These are phyloP conservation scores for Hamamelis virginiana DNA, from an alignment of 164 flowering plant species.

Conservation along the genomic window DNA sequence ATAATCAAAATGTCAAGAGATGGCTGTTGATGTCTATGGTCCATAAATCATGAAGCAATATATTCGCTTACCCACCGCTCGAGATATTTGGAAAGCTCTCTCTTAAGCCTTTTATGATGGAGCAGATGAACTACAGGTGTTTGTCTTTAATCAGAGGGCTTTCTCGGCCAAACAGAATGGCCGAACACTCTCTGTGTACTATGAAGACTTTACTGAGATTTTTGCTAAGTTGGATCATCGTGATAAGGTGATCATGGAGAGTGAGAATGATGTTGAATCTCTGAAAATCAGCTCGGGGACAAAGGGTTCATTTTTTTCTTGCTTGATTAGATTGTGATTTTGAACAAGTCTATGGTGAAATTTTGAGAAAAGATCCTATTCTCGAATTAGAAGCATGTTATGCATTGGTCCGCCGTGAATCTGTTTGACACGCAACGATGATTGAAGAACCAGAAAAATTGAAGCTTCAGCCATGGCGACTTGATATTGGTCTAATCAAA, in stretches of 20 bases:
- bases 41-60: no score
- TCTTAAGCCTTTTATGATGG: no score
- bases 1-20: no score
- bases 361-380: no score
- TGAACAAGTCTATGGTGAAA: not conserved
- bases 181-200: no score
- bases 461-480: no score
- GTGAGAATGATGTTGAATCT: not conserved
- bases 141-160: not conserved
- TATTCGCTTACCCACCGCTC: not conserved
- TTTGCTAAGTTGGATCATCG: not conserved
- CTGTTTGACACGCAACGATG: no score
- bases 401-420: not conserved
- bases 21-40: not conserved
- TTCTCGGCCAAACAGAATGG: not conserved
- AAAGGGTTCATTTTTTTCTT: not conserved
- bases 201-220: not conserved
- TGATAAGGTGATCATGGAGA: no score
- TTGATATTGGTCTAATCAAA: not conserved
- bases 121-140: not conserved
- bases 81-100: not conserved
- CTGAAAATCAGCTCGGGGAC: not conserved
- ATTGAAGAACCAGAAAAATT: no score
- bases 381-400: no score
- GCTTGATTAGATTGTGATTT: not conserved